phyloP scores from a whole-genome alignment of 306 rosid species.

The Lablab purpureus region DNA sequence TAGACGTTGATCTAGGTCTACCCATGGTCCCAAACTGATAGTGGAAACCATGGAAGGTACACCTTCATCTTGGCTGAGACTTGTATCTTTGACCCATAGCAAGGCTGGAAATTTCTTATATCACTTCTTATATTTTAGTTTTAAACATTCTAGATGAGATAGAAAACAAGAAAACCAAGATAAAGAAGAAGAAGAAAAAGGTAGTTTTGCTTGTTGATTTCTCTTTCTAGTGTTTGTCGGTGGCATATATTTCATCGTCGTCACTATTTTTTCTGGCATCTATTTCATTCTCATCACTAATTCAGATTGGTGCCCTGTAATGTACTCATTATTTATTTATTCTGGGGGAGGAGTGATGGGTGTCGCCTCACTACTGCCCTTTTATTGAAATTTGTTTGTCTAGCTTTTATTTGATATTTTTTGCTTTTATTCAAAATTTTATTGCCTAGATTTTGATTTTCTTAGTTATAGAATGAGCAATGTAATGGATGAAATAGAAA shows the following conservation, averaged over 20 bases:
- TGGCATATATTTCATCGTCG: not conserved
- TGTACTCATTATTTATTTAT: not conserved
- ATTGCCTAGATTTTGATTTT: conserved; percentile 2
- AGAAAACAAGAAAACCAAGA: conserved; percentile 1
- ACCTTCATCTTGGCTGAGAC: conserved; percentile 21
- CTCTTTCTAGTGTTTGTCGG: conserved; percentile 20
- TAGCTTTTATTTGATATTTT: not conserved
- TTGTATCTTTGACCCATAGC: conserved; percentile 1
- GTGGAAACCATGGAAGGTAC: conserved; percentile 16
- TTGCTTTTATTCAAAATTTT: not conserved
- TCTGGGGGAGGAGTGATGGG: not conserved
- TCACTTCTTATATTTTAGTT: not conserved
- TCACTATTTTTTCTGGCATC: not conserved
- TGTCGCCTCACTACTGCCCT: not conserved
- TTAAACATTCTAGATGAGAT: conserved; percentile 15
- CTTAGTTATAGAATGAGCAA: not conserved
- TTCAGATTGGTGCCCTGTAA: conserved; percentile 9
- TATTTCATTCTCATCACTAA: not conserved
- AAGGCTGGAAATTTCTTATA: not conserved
- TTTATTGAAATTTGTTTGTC: not conserved
- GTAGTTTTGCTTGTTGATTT: conserved; percentile 16
- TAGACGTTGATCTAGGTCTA: not conserved
- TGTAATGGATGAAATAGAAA: conserved; percentile 2
- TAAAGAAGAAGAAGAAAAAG: not conserved
- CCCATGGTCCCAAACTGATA: conserved; percentile 25